Evolutionary conservation across 805 yeast genomes (phyloP).

Genomic region (Diddensiella caesifluorescens): DNA sequence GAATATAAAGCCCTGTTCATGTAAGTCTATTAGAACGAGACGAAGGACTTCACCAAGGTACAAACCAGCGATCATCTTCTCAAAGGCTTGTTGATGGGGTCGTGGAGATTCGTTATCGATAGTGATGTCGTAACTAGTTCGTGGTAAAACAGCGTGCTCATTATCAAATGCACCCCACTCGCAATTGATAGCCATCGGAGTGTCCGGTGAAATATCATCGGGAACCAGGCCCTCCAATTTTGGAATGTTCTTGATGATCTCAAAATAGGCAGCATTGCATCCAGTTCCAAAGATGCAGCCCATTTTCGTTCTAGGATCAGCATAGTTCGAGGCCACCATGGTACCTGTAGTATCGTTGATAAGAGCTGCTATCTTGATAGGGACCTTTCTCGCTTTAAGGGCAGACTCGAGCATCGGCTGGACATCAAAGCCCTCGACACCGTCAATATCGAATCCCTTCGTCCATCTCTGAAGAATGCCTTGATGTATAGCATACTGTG

Average conservation of each 20-base stretch:
- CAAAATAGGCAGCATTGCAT: conserved; percentile 95
- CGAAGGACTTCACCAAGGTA: conserved; percentile 91
- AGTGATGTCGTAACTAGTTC: conserved; percentile 78
- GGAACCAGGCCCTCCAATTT: conserved; percentile 70
- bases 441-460: conserved; percentile 90
- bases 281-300: conserved; percentile 98
- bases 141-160: conserved; percentile 76
- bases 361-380: conserved; percentile 83
- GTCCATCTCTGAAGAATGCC: conserved; percentile 96
- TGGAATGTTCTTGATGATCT: conserved; percentile 63
- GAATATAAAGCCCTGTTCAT: conserved; percentile 61
- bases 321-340: conserved; percentile 87
- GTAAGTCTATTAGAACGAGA: conserved; percentile 67
- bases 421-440: conserved; percentile 91
- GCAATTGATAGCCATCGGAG: conserved; percentile 94
- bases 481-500: conserved; percentile 71
- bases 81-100: conserved; percentile 93
- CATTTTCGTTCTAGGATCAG: conserved; percentile 84
- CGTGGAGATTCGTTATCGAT: conserved; percentile 87
- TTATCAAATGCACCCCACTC: conserved; percentile 98
- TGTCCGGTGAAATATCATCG: conserved; percentile 54
- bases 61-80: conserved; percentile 96
- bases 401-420: conserved; percentile 85
- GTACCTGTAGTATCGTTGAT: conserved; percentile 98
- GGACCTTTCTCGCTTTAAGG: conserved; percentile 56